These are phyloP conservation scores for Hapsidospora chrysogenum DNA, from an alignment of 495 filamentous ascomycete genomes.

Conservation along the genomic window DNA sequence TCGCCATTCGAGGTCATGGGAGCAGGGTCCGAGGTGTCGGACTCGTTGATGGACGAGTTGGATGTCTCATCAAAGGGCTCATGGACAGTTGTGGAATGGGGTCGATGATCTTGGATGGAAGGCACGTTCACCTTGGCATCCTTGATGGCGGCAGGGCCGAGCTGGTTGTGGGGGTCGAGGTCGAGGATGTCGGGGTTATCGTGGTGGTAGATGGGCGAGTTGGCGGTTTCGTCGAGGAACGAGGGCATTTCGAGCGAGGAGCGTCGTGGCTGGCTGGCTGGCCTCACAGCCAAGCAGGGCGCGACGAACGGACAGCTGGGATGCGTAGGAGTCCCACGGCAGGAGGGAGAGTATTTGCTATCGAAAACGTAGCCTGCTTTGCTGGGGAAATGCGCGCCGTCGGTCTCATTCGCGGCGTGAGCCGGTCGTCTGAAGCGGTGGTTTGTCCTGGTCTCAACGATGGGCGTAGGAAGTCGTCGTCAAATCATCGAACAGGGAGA, in stretches of 20 bases:
- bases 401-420: no score
- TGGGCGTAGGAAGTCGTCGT: constrained; percentile 1
- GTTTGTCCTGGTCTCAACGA: neutral
- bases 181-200: constrained; percentile 23
- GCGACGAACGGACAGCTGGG: neutral
- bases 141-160: constrained; percentile 14
- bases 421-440: no score
- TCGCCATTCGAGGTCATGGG: constrained; percentile 12
- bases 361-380: neutral
- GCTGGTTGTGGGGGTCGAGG: constrained; percentile 7
- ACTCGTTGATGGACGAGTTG: constrained; percentile 18
- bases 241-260: no score
- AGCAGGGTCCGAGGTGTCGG: constrained; percentile 10
- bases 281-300: constrained; percentile 5
- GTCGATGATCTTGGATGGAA: constrained; percentile 8
- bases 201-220: constrained; percentile 20
- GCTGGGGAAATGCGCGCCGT: neutral
- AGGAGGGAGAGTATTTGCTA: neutral
- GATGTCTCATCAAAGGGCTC: constrained; percentile 19
- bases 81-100: constrained; percentile 14
- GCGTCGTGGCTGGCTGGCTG: no score
- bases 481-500: neutral
- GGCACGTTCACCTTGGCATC: constrained; percentile 8
- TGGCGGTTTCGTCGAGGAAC: constrained; percentile 25
- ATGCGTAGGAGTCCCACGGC: neutral